Base-by-base conservation (phyloP, 2,329 filamentous ascomycete genomes). In the Aureobasidium melanogenum region DNA sequence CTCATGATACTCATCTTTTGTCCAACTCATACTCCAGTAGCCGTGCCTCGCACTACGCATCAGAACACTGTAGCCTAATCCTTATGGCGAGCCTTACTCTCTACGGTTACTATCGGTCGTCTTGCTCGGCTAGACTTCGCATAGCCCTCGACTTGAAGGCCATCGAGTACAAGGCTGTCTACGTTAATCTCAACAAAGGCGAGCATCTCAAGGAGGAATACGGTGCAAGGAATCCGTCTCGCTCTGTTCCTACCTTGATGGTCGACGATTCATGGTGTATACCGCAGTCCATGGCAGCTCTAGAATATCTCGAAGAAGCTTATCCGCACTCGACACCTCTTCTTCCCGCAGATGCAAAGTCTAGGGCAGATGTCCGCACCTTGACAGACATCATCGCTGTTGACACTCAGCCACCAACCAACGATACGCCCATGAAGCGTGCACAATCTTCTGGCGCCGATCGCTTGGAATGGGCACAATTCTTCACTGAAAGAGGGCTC, bases 81-180 rank as follows among this genome's bases (percentile, higher is more conserved):
- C 19, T 17, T 2, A 57, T 46, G 54, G 28, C 54, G n/a, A 28
- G 15, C 14, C 28, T 57, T 2, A 46, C 41, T n/a, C 58, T 87
- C 10, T 79, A 86, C 74, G 81, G 78, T 63, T 86, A 85, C 73
- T 85, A 82, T 72, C 78, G 82, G 64, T 87, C 84, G 51, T 85
- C 83, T 17, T 87, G 83, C 73, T 82, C 83, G 0, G 83, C 80
- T 0, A 80, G 84, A 14, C 73, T 87, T 5, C 82, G 83, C 48
- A 86, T 86, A 63, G 82, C 82, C 12, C 74, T 85, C 1, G 73
- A 81, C 60, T 73, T 83, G 55, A 87, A 87, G 66, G 68, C 68
- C 24, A 76, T 86, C 57, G 65, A 74, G 2, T 81, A 80, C 65
- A 75, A 76, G 7, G 70, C 75, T 22, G 70, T 77, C 34, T 74